These are phyloP conservation scores for Oidiodendron maius DNA, from an alignment of 495 filamentous ascomycete genomes.

Conservation along the genomic window DNA sequence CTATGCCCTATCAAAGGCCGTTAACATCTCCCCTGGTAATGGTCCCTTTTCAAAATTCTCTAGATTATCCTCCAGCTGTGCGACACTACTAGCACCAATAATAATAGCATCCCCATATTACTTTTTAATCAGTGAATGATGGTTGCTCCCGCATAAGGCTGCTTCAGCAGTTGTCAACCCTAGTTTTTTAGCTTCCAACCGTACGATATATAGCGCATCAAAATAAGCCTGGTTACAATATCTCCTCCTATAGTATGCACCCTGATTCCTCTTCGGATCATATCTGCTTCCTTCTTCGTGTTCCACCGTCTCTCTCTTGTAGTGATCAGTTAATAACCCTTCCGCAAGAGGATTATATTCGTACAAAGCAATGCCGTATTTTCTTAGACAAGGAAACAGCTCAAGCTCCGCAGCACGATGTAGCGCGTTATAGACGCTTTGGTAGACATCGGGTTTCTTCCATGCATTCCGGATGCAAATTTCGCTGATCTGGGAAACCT, in stretches of 20 bases:
- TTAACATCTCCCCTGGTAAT: slow-evolving; percentile 43
- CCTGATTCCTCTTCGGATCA: slow-evolving; percentile 29
- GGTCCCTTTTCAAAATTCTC: slow-evolving; percentile 48
- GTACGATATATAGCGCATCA: slow-evolving; percentile 31
- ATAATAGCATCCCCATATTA: slow-evolving; percentile 42
- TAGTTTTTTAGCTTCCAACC: slow-evolving; percentile 31
- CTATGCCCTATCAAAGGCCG: slow-evolving; percentile 9
- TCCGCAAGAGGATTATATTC: slow-evolving; percentile 46
- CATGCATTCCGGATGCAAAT: slow-evolving; percentile 42
- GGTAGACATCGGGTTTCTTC: slow-evolving; percentile 55
- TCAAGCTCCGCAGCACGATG: slow-evolving; percentile 43
- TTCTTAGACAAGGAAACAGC: slow-evolving; percentile 42
- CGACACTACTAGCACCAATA: slow-evolving; percentile 42
- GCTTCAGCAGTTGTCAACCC: slow-evolving; percentile 34
- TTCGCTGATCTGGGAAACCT: slow-evolving; percentile 43
- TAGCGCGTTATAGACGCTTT: slow-evolving; percentile 59
- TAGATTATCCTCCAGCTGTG: slow-evolving; percentile 46
- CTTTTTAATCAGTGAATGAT: slow-evolving; percentile 33
- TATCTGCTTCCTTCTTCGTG: slow-evolving; percentile 62
- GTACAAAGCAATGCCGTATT: slow-evolving; percentile 45
- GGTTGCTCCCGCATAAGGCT: slow-evolving; percentile 38
- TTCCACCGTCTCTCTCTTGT: slow-evolving; percentile 28
- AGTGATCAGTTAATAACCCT: slow-evolving; percentile 40
- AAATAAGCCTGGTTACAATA: slow-evolving; percentile 41
- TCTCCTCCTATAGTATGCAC: slow-evolving; percentile 24